Base-by-base conservation (phyloP, 1,284 basidiomycete genomes). In the Erythrobasidium hasegawianum region DNA sequence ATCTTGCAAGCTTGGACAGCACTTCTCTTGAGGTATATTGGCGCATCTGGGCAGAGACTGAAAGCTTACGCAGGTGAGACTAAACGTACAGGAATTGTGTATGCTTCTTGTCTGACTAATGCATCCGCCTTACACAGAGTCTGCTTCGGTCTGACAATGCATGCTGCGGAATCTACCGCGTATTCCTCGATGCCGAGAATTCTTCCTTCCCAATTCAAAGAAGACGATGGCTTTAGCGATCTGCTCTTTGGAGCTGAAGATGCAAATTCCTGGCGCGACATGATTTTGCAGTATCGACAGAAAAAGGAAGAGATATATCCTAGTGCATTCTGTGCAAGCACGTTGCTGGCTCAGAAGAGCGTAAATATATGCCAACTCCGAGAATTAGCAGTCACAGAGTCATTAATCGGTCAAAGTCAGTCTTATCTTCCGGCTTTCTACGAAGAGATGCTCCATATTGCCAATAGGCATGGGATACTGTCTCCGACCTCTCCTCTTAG, bases 261-360 rank as follows among this genome's bases (percentile, higher is more conserved):
- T 22, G 59, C 59, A 3, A 41, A 49, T 43, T 24, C 27, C n/a
- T 61, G 59, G 59, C 45, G 33, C 13, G 49, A 40, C 39, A 33
- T 61, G 11, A 29, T 61, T 10, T 26, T 54, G 3, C 47, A 38
- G 14, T 41, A 52, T 16, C 52, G 29, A 39, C 41, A 47, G 22
- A 38, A 16, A 47, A 47, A 8, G 45, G 22, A 24, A 18, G 45
- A 49, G 18, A 18, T 45, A 47, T 27, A 59, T 49, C n/a, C 40
- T 7, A 47, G 45, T 24, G n/a, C 22, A 33, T 47, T 61, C 20
- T 61, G 41, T 22, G 39, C 59, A 13, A 61, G 41, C 26, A 54
- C 39, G 14, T 24, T 61, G 27, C 29, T 61, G 33, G 59, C 59
- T 11, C 59, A 61, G 39, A 61, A 61, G 27, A 61, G 49, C 22